Conservation (phyloP, 352 stramenopile species). For the Phytopythium oedochilum region DNA sequence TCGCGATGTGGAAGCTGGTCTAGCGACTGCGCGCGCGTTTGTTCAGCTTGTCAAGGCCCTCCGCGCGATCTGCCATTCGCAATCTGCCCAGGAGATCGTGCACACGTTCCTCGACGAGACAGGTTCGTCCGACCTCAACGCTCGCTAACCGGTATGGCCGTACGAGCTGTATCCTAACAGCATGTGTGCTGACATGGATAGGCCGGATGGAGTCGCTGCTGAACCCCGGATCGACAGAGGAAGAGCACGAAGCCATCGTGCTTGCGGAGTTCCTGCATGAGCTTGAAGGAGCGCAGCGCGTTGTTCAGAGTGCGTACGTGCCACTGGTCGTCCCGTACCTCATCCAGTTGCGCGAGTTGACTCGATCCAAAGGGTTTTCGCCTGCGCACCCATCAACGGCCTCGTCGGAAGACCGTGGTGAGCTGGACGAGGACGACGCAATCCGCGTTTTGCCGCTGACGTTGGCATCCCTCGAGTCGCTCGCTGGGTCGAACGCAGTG, state of each 20-base stretch:
- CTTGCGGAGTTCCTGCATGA: slow-evolving; percentile 65
- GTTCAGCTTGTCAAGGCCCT: slow-evolving; percentile 35
- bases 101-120: slow-evolving; percentile 56
- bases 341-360: slow-evolving; percentile 42
- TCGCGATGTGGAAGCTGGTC: slow-evolving; percentile 14
- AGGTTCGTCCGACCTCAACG: slow-evolving; percentile 10
- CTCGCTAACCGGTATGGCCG: not conserved
- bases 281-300: slow-evolving; percentile 49
- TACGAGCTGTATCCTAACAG: not conserved
- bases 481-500: slow-evolving; percentile 12
- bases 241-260: slow-evolving; percentile 55
- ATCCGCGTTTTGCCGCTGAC: slow-evolving; percentile 53
- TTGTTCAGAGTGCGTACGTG: slow-evolving; percentile 49
- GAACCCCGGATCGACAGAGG: slow-evolving; percentile 33
- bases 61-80: slow-evolving; percentile 39
- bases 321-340: slow-evolving; percentile 76
- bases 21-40: slow-evolving; percentile 28
- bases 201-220: slow-evolving; percentile 37
- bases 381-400: not conserved
- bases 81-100: slow-evolving; percentile 53
- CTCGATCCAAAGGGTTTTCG: slow-evolving; percentile 1
- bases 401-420: not conserved
- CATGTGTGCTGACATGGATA: not conserved
- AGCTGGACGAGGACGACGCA: slow-evolving; percentile 2
- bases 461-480: slow-evolving; percentile 26